These are phyloP conservation scores for Neoarthrinium moseri DNA, from an alignment of 2,329 filamentous ascomycete species.

Conservation along the genomic window DNA sequence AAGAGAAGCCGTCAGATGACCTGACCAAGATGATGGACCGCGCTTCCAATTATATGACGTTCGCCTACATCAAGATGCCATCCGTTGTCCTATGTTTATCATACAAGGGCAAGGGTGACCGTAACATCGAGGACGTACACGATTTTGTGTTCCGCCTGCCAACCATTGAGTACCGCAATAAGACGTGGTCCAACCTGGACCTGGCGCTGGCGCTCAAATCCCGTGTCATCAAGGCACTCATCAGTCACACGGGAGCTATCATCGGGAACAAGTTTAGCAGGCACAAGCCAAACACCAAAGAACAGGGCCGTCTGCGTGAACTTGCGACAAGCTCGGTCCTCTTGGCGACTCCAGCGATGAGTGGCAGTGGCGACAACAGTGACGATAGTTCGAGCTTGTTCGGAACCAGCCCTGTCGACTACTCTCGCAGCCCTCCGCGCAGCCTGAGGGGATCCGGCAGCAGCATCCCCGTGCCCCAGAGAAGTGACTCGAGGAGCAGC, in stretches of 20 bases:
- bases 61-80: slow-evolving; percentile 91
- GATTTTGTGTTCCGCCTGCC: slow-evolving; percentile 97
- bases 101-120: slow-evolving; percentile 93
- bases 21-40: slow-evolving; percentile 94
- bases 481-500: slow-evolving; percentile 50
- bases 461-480: slow-evolving; percentile 41
- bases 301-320: slow-evolving; percentile 77
- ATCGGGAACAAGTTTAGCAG: slow-evolving; percentile 96
- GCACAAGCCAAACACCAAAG: slow-evolving; percentile 77
- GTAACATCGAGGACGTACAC: slow-evolving; percentile 95
- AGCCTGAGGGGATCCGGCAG: slow-evolving; percentile 50
- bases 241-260: slow-evolving; percentile 93
- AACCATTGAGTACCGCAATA: slow-evolving; percentile 93
- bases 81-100: slow-evolving; percentile 93
- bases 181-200: slow-evolving; percentile 98
- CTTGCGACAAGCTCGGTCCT: slow-evolving; percentile 77
- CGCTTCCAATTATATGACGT: slow-evolving; percentile 95
- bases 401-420: slow-evolving; percentile 54
- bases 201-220: slow-evolving; percentile 90
- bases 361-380: slow-evolving; percentile 47
- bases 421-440: slow-evolving; percentile 56
- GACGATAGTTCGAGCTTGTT: slow-evolving; percentile 58
- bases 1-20: slow-evolving; percentile 76
- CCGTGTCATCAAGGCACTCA: slow-evolving; percentile 88
- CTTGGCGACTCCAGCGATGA: slow-evolving; percentile 41